Base-by-base conservation (phyloP, 805 yeast species). In the Ogataea nonfermentans region DNA sequence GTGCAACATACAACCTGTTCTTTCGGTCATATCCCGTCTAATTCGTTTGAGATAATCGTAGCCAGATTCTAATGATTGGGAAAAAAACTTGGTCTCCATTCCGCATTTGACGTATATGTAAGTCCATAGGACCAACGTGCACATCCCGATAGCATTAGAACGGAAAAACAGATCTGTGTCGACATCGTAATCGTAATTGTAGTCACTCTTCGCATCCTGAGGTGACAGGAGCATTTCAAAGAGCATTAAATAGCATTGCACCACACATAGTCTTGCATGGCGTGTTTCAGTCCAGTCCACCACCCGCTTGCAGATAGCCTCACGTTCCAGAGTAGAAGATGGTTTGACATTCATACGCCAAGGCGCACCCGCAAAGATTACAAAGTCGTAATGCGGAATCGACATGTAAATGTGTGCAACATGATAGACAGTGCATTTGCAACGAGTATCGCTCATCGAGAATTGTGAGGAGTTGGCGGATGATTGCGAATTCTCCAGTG, bases 351-450 rank as follows among this genome's bases (percentile, higher is more conserved):
- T 84, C 81, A 84, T 80, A 52, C 89, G 74, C 63, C 83, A 77
- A 1, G 93, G 93, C 6, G 88, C 84, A 1, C 96, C 96, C 2
- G 90, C 81, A 58, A 70, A 81, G 4, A 84, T 80, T 38, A 84
- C 84, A 41, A 84, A 77, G 59, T 87, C 95, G 59, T 84, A 81
- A 47, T 84, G 87, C 40, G 84, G 80, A 20, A 83, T 73, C 36
- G 85, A 76, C 56, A 86, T 73, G 31, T 79, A 74, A 11, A 84
- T 76, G 54, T 84, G 90, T 1, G 86, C 78, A 65, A 84, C 68
- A 55, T 86, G 90, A 59, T 78, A 83, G 37, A 80, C 75, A 0
- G 87, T 81, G 43, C 78, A 72, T 45, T 77, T 78, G 58, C 86
- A 81, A 33, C 79, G 68, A 2, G 73, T 63, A 45, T 68, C 76